These are phyloP conservation scores for Botryotinia convoluta DNA, from an alignment of 2,329 filamentous ascomycete genomes.

Conservation along the genomic window DNA sequence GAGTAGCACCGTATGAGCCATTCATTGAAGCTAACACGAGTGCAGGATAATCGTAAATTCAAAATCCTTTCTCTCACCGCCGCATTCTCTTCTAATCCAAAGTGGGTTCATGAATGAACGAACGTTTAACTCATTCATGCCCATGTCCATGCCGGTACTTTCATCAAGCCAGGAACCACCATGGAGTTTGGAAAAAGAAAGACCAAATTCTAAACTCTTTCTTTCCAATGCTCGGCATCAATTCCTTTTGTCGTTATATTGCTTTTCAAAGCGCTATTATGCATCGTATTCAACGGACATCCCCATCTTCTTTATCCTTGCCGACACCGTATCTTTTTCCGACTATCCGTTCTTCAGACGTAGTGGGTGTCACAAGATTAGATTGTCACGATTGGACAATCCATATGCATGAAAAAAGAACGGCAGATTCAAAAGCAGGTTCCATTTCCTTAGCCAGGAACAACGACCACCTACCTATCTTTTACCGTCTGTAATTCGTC, in stretches of 20 bases:
- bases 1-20: background rate
- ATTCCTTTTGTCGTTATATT: background rate
- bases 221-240: background rate
- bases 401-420: background rate
- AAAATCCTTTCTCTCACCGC: background rate
- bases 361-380: background rate
- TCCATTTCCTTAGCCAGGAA: slow-evolving; percentile 13
- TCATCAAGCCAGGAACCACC: background rate
- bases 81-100: background rate
- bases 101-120: background rate
- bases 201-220: background rate
- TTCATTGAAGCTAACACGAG: background rate
- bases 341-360: background rate
- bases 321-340: background rate
- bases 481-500: background rate
- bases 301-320: slow-evolving; percentile 1
- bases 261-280: background rate
- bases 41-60: background rate
- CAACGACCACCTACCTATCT: background rate
- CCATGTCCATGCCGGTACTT: slow-evolving; percentile 1
- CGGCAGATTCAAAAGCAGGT: slow-evolving; percentile 3
- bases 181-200: background rate
- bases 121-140: background rate
- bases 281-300: background rate
- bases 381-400: background rate